Base-by-base conservation (phyloP, 352 stramenopile species). In the Phytophthora cajani region DNA sequence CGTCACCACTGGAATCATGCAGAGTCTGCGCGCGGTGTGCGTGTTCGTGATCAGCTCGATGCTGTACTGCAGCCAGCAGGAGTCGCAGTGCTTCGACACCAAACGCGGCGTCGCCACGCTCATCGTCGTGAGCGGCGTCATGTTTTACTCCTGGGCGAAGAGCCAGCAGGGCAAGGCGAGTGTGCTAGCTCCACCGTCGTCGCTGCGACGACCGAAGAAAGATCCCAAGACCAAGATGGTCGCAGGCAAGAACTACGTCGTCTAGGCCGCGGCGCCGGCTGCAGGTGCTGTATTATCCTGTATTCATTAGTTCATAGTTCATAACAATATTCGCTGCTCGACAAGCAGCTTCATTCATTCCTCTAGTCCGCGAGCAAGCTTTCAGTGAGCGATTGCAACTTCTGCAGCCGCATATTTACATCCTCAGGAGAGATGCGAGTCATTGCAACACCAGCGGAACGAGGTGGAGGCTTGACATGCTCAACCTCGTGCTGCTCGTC, bases 91-190 rank as follows among this genome's bases (percentile, higher is more conserved):
- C 69, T 96, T 94, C 59, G 85, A 94, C 64, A 91, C 85, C 19
- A 92, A 92, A 58, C 84, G 89, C 21, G 89, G 89, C 23, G 77
- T 96, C 33, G 84, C 89, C 9, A 94, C 89, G n/a, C 65, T 94
- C 2, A 83, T 94, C 23, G 89, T 96, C 40, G 78, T 92, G 33
- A 86, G 81, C 23, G 88, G 88, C 19, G 88, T 95, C 62, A 87
- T 95, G 76, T 92, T 91, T 47, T 95, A 95, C 74, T 95, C 88
- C 59, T 95, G 82, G 84, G 87, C 88, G 8, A 95, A 95, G 69
- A 91, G 81, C 51, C 80, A 87, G 55, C 68, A 80, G 46, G 87
- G 79, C 40, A 75, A 64, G 23, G 52, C 74, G 12, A 74, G 58
- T 25, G 67, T 76, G 23, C 36, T 67, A 36, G 60, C 54, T 40